Conservation (phyloP, 768 basidiomycete genomes). For the Kwoniella mangroviensis region DNA sequence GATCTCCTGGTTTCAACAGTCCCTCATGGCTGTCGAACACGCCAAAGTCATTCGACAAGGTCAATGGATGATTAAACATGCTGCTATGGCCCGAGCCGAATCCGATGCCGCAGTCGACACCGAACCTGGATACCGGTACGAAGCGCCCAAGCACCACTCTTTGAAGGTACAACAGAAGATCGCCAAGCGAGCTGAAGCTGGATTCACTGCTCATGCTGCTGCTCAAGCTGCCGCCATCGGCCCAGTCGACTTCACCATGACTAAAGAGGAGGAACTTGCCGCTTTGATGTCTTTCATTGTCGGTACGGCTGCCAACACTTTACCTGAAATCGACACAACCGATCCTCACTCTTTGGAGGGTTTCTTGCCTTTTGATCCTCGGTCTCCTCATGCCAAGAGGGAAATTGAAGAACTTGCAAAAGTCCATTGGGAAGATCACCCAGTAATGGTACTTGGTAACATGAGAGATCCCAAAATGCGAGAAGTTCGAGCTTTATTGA, state of each 20-base stretch:
- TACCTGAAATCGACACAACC: slow-evolving; percentile 28
- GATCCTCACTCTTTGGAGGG: slow-evolving; percentile 22
- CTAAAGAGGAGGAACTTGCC: slow-evolving; percentile 34
- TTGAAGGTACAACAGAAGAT: slow-evolving; percentile 30
- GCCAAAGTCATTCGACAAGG: slow-evolving; percentile 25
- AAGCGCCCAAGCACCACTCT: slow-evolving; percentile 30
- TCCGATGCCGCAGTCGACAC: slow-evolving; percentile 25
- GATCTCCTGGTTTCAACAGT: slow-evolving; percentile 34
- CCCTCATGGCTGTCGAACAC: slow-evolving; percentile 20
- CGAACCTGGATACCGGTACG: slow-evolving; percentile 26
- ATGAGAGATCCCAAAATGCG: slow-evolving; percentile 46
- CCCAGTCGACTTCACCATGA: slow-evolving; percentile 26
- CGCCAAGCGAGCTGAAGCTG: slow-evolving; percentile 19
- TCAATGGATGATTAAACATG: slow-evolving; percentile 27
- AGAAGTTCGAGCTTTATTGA: slow-evolving; percentile 32
- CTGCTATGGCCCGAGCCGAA: slow-evolving; percentile 27
- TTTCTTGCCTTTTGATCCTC: slow-evolving; percentile 44
- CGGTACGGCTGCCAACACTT: slow-evolving; percentile 33
- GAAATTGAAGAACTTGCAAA: slow-evolving; percentile 37
- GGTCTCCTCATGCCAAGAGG: slow-evolving; percentile 21
- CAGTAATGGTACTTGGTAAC: slow-evolving; percentile 44
- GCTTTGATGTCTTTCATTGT: slow-evolving; percentile 38
- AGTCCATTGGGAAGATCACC: slow-evolving; percentile 41
- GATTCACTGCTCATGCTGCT: slow-evolving; percentile 12
- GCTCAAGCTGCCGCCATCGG: neutral